Base-by-base conservation (phyloP, 805 yeast genomes). In the Nakazawaea ambrosiae region DNA sequence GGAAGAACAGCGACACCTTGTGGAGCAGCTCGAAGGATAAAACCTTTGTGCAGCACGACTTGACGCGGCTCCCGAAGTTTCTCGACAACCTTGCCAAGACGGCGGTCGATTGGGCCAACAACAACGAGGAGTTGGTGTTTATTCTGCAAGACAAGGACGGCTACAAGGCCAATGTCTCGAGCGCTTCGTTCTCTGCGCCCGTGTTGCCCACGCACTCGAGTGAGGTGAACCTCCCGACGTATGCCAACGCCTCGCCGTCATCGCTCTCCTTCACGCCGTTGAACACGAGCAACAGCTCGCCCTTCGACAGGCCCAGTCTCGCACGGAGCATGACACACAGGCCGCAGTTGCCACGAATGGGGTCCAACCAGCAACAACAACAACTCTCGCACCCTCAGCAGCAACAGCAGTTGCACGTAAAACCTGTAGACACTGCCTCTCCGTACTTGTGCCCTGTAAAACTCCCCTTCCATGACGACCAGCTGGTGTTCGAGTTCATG, bases 71-170 rank as follows among this genome's bases (percentile, higher is more conserved):
- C 37, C 61, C 61, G 48, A 68, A 43, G 4, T 59, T 65, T 1
- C 52, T 73, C 5, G 78, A 77, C 34, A 69, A 73, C 29, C 51
- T 86, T 20, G 64, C 75, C 2, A 56, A 68, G 6, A 65, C 67
- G 0, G 60, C 84, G 0, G 50, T 70, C 4, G 65, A 78, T 0
- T 85, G 92, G 94, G 63, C 74, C 39, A 57, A 58, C 4, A 66
- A 75, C 0, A 51, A 50, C 14, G 66, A 71, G 29, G 71, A 69
- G 34, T 51, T 84, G 29, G 45, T 70, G 1, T 71, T 78, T 44
- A 65, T 76, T 2, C 62, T 65, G 24, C 86, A 80, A 49, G 64
- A 65, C 10, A 63, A 60, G 36, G 34, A 54, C 30, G 74, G 70
- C 27, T 69, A 61, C 46, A 68, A 65, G 25, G 9, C 27, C 39